phyloP scores from a whole-genome alignment of 2,329 filamentous ascomycete species.

The Stemphylium vesicarium region DNA sequence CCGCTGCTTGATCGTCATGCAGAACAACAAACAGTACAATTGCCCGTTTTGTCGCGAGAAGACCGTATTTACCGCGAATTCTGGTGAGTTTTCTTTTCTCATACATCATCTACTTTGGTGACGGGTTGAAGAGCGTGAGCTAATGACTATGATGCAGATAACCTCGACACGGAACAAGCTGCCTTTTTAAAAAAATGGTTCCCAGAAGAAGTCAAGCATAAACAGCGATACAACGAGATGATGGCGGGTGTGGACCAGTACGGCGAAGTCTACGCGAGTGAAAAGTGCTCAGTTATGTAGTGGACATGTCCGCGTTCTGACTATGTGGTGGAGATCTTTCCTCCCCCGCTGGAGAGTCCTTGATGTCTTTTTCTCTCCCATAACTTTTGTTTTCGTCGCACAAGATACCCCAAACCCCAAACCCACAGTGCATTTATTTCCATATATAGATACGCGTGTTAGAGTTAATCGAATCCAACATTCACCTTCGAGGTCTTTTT shows the following conservation, averaged over 20 bases:
- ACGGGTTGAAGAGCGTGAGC: no score
- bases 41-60: conserved; percentile 80
- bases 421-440: no score
- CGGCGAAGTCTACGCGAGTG: conserved; percentile 66
- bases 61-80: conserved; percentile 73
- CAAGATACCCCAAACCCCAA: no score
- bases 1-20: conserved; percentile 80
- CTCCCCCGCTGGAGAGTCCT: no score
- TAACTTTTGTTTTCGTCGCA: background rate
- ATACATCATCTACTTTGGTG: no score
- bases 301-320: background rate
- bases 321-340: background rate
- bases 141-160: conserved; percentile 55
- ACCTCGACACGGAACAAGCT: conserved; percentile 72
- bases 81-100: conserved; percentile 55
- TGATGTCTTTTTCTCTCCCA: background rate
- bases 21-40: conserved; percentile 68
- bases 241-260: conserved; percentile 77
- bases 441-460: background rate
- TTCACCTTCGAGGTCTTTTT: no score
- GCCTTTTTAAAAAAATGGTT: conserved; percentile 79
- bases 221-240: conserved; percentile 71
- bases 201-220: conserved; percentile 70
- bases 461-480: background rate
- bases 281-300: conserved; percentile 66